Percentiles rank a stretch among this genome's conserved stretches.
Conservation (phyloP, 805 yeast genomes). For the Cyberlindnera nakhonratchasimensis region DNA sequence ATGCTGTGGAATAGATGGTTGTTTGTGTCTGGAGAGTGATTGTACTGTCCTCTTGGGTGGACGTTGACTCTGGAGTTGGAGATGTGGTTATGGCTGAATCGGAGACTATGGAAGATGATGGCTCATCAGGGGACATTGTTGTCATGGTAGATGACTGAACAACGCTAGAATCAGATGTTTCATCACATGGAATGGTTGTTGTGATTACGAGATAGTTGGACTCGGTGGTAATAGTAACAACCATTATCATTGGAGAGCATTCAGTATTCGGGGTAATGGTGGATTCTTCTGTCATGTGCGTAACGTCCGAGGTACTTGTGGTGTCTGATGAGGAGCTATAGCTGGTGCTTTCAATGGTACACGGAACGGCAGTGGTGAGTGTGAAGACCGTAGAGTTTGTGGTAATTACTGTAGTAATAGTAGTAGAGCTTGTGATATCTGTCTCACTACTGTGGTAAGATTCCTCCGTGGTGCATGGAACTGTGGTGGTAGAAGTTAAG, state of each 20-base stretch:
- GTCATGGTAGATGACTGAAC: not conserved
- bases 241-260: not conserved
- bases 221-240: slow-evolving; percentile 1
- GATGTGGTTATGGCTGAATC: not conserved
- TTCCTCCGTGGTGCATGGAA: slow-evolving; percentile 1
- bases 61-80: not conserved
- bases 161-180: not conserved
- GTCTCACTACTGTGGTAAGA: too few relatives aligned
- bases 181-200: not conserved
- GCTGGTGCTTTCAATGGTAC: not conserved
- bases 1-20: slow-evolving; percentile 2
- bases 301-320: too few relatives aligned
- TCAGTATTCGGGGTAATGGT: not conserved
- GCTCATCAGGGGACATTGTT: not conserved
- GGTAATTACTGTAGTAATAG: not conserved
- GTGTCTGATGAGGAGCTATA: too few relatives aligned
- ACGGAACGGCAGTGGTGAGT: slow-evolving; percentile 5
- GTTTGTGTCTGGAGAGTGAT: not conserved
- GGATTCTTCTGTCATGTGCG: too few relatives aligned
- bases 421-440: not conserved
- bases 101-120: not conserved
- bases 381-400: slow-evolving; percentile 2
- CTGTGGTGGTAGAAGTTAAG: not conserved
- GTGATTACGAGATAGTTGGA: slow-evolving; percentile 1
- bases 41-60: not conserved